Evolutionary conservation across 495 filamentous ascomycete species (phyloP).

Genomic region (Durotheca rogersii): DNA sequence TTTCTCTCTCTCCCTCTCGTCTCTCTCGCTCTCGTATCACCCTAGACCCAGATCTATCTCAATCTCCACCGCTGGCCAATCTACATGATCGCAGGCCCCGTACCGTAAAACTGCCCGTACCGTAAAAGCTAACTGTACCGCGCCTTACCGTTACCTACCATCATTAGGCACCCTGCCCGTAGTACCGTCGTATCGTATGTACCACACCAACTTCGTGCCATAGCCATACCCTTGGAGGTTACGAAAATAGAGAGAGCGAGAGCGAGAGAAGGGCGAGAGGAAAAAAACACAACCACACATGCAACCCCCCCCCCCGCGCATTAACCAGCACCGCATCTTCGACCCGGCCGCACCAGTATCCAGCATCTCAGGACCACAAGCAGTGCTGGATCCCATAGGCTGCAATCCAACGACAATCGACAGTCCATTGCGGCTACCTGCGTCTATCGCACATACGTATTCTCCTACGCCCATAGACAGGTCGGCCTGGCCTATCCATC

Average conservation of each 20-base stretch:
- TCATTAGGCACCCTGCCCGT: not conserved
- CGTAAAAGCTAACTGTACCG: too few species aligned
- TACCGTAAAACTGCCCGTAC: too few species aligned
- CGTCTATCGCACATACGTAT: not conserved
- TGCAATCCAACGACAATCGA: conserved; percentile 16
- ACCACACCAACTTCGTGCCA: too few species aligned
- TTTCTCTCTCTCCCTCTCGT: too few species aligned
- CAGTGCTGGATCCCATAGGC: conserved; percentile 28
- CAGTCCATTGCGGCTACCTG: conserved; percentile 5
- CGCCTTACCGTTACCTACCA: conserved; percentile 6
- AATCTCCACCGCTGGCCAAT: too few species aligned
- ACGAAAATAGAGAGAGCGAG: too few species aligned
- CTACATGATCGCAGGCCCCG: too few species aligned
- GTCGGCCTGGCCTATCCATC: not conserved
- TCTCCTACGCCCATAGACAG: not conserved
- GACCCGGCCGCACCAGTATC: not conserved
- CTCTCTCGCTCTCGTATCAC: too few species aligned
- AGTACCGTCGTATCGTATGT: conserved; percentile 3
- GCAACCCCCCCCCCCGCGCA: conserved; percentile 15
- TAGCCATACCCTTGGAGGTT: too few species aligned
- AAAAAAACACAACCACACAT: too few species aligned
- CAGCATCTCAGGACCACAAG: not conserved
- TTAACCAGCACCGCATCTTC: conserved; percentile 19
- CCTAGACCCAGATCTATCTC: too few species aligned
- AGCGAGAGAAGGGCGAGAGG: too few species aligned